Percentiles rank a stretch among this genome's conserved stretches.
Evolutionary conservation across 2,329 filamentous ascomycete species (phyloP).

Genomic region (Phaeosphaeriaceae sp.): DNA sequence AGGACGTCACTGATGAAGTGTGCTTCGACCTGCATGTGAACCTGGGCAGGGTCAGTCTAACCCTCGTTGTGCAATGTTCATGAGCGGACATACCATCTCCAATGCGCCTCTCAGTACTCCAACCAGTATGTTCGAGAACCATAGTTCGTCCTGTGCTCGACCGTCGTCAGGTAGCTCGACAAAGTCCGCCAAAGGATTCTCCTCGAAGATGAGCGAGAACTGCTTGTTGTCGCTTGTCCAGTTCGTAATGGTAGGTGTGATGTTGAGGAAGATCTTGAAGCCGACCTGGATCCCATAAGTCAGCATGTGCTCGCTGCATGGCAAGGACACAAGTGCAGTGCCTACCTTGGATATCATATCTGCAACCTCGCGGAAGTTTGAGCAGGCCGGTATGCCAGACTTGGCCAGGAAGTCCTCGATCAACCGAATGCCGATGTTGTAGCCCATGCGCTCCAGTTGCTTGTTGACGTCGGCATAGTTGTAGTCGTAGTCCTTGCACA

Average conservation of each 20-base stretch:
- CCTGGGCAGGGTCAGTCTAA: slow-evolving; percentile 50
- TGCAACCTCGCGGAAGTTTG: slow-evolving; percentile 93
- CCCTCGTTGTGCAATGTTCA: background rate
- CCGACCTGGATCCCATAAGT: slow-evolving; percentile 69
- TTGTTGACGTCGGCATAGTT: slow-evolving; percentile 97
- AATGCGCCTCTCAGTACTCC: slow-evolving; percentile 88
- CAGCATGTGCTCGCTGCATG: background rate
- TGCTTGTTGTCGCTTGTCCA: slow-evolving; percentile 97
- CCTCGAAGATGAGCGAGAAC: slow-evolving; percentile 94
- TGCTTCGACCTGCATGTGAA: slow-evolving; percentile 97
- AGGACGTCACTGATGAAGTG: slow-evolving; percentile 95
- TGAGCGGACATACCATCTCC: slow-evolving; percentile 81
- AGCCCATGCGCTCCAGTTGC: slow-evolving; percentile 98
- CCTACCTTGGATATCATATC: slow-evolving; percentile 93
- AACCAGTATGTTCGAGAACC: slow-evolving; percentile 98
- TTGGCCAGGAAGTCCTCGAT: slow-evolving; percentile 99
- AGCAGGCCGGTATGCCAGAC: slow-evolving; percentile 85
- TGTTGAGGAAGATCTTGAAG: slow-evolving; percentile 99
- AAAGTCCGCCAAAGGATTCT: slow-evolving; percentile 96
- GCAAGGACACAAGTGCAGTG: background rate
- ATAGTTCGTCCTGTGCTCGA: slow-evolving; percentile 92
- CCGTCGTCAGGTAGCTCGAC: slow-evolving; percentile 97
- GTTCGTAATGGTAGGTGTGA: slow-evolving; percentile 90
- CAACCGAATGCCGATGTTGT: slow-evolving; percentile 93
- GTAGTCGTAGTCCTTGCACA: slow-evolving; percentile 94